phyloP scores from a whole-genome alignment of 345 rosid genomes.

The Anastatica hierochuntica region DNA sequence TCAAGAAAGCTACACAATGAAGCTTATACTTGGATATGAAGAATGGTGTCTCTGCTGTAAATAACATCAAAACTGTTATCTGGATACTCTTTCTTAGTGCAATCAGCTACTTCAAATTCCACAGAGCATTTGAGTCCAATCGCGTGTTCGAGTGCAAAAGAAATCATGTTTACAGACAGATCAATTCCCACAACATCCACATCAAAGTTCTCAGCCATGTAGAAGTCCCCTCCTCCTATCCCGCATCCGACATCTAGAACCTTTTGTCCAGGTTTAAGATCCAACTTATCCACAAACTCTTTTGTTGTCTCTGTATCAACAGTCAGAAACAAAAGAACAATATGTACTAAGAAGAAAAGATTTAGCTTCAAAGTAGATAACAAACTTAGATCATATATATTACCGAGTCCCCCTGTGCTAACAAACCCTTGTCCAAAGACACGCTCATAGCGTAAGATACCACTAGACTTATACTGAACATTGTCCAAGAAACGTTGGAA shows the following conservation, averaged over 20 bases:
- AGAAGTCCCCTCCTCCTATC: constrained; percentile 98
- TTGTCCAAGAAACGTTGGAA: constrained; percentile 92
- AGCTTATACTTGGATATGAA: constrained; percentile 70
- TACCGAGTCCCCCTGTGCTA: constrained; percentile 94
- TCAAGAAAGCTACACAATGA: not conserved
- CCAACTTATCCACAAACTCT: constrained; percentile 80
- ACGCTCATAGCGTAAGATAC: constrained; percentile 87
- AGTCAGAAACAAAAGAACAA: not conserved
- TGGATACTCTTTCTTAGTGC: constrained; percentile 79
- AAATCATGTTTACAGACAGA: constrained; percentile 86
- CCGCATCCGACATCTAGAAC: constrained; percentile 99
- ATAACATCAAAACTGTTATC: constrained; percentile 80
- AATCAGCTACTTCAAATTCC: constrained; percentile 96
- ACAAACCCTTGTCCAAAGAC: constrained; percentile 92
- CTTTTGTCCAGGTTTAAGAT: constrained; percentile 86
- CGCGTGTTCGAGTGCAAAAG: constrained; percentile 91
- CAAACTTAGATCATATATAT: not conserved
- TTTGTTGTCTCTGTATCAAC: constrained; percentile 75
- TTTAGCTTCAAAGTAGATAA: constrained; percentile 3
- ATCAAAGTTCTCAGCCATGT: constrained; percentile 87
- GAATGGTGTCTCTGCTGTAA: constrained; percentile 95
- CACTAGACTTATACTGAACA: constrained; percentile 76
- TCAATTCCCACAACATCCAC: constrained; percentile 92
- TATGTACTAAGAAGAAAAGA: not conserved
- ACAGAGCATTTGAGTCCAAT: constrained; percentile 78